Evolutionary conservation across 2,329 filamentous ascomycete genomes (phyloP).

Genomic region (Pestalotiopsis sp.): DNA sequence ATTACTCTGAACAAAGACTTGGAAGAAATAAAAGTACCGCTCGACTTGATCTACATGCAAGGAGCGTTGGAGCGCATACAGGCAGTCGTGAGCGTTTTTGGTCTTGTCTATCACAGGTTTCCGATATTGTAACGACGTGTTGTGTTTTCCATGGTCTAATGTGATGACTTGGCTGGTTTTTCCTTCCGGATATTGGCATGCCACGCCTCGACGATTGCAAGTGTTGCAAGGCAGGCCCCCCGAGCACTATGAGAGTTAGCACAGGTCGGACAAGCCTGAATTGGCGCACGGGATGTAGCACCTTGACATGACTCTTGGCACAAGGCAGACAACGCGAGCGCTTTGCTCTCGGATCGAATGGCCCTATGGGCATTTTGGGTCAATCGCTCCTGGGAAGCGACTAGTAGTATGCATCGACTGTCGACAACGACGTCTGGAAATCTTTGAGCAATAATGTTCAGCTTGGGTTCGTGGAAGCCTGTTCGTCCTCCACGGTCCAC

Average conservation of each 20-base stretch:
- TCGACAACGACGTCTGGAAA: not conserved
- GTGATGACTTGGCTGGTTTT: not conserved
- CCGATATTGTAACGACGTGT: not conserved
- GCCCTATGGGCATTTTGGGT: slow-evolving; percentile 9
- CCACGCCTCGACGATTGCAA: slow-evolving; percentile 9
- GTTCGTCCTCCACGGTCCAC: not conserved
- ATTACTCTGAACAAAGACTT: slow-evolving; percentile 10
- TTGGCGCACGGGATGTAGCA: not conserved
- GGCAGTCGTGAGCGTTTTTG: not conserved
- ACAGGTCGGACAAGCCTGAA: not conserved
- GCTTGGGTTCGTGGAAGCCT: not conserved
- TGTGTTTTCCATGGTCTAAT: slow-evolving; percentile 11
- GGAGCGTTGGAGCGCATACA: not conserved
- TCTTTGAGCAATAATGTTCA: not conserved
- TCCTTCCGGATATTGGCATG: slow-evolving; percentile 1
- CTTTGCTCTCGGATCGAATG: slow-evolving; percentile 11
- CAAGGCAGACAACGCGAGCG: slow-evolving; percentile 12
- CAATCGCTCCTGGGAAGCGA: not conserved
- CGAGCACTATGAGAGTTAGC: not conserved
- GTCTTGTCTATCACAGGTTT: not conserved
- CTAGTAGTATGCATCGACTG: too few species aligned
- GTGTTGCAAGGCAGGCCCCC: slow-evolving; percentile 6
- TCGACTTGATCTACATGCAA: not conserved
- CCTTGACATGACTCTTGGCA: slow-evolving; percentile 12
- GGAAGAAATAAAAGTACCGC: slow-evolving; percentile 11